These are phyloP conservation scores for Mrakia frigida DNA, from an alignment of 768 basidiomycete genomes.

Conservation along the genomic window DNA sequence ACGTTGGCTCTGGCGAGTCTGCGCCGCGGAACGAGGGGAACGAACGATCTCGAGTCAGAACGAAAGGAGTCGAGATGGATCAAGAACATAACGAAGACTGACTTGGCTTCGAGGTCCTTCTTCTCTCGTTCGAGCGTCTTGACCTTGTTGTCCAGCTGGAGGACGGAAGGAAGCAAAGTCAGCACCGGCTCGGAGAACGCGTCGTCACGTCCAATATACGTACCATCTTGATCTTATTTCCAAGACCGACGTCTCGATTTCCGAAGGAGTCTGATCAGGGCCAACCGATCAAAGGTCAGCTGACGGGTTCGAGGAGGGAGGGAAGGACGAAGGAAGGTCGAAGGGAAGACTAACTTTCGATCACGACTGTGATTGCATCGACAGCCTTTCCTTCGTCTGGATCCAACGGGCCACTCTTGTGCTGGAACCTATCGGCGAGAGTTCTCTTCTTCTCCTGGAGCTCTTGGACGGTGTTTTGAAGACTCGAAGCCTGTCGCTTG, in stretches of 20 bases:
- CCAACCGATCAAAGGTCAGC: background rate
- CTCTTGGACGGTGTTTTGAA: background rate
- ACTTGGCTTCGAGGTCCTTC: constrained; percentile 5
- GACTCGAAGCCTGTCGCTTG: background rate
- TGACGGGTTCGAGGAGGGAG: background rate
- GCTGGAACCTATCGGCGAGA: background rate
- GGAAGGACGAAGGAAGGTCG: background rate
- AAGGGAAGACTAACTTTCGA: background rate
- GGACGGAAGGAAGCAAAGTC: background rate
- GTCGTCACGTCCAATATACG: too few relatives aligned
- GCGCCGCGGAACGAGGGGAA: background rate
- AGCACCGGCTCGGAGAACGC: background rate
- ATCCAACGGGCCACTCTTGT: background rate
- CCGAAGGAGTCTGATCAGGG: background rate
- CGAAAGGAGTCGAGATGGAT: background rate
- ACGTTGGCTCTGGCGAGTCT: constrained; percentile 1
- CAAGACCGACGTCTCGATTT: background rate
- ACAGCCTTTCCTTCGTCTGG: background rate
- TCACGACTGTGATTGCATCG: background rate
- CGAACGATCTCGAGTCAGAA: background rate
- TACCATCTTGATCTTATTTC: background rate
- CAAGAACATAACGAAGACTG: background rate
- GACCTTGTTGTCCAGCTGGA: background rate
- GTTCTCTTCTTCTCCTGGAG: constrained; percentile 4
- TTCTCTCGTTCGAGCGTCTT: background rate